Evolutionary conservation across 345 rosid genomes (phyloP).

Genomic region (Eucalyptus regnans): DNA sequence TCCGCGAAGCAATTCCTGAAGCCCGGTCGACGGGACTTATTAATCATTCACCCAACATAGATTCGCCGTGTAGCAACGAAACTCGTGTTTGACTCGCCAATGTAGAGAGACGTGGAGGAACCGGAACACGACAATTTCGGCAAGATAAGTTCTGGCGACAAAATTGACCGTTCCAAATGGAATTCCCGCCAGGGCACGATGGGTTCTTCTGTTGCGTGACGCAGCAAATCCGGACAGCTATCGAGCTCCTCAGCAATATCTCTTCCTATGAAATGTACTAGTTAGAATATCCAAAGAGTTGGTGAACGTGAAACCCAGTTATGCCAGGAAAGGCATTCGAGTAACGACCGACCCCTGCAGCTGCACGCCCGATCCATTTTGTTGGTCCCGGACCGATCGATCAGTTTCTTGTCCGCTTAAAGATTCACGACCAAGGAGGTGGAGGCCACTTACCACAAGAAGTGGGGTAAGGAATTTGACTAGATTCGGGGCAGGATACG

Average conservation of each 20-base stretch:
- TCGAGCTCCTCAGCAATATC: background rate
- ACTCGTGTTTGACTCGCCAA: background rate
- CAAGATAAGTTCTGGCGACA: background rate
- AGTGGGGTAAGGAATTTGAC: background rate
- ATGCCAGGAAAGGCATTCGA: background rate
- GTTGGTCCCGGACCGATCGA: background rate
- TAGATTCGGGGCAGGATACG: background rate
- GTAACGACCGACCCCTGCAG: background rate
- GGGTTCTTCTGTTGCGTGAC: background rate
- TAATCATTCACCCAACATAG: background rate
- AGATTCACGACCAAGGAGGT: background rate
- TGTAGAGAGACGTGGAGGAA: background rate
- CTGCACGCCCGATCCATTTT: background rate
- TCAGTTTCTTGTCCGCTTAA: background rate
- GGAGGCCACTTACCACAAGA: background rate
- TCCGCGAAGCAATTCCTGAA: background rate
- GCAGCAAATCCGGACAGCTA: background rate
- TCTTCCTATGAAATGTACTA: background rate
- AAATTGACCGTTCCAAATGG: background rate
- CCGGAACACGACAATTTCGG: background rate
- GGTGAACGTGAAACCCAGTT: background rate
- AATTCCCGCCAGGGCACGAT: background rate
- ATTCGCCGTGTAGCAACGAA: background rate
- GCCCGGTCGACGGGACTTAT: background rate
- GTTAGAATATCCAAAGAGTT: background rate